Evolutionary conservation across 306 rosid genomes (phyloP), one percentile per base, ranked within the genome.

Genomic region (Lupinus albus): DNA sequence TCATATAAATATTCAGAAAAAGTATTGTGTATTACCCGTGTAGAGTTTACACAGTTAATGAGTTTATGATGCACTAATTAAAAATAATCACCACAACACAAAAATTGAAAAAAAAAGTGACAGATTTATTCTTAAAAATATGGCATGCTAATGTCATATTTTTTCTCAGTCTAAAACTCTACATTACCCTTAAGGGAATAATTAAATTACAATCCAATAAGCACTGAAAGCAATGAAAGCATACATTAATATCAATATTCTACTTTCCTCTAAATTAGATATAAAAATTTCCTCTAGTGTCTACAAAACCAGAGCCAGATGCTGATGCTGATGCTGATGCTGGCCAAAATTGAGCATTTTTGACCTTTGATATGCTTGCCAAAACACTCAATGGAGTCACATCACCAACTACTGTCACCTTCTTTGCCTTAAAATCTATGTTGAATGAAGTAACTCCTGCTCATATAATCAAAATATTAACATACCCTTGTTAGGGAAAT

Each of bases 261-360:
- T 39, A 57, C 6, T 47, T 64, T 42, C 66, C 30, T 39, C 73
- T 58, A 13, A 64, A 36, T 52, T 39, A 25, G 48, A 69, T 59
- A 15, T 33, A 33, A 33, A 33, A 33, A 33, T 6, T 33, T 70
- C 67, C 64, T 70, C 78, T 71, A 11, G 78, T 77, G 64, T 82
- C 85, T 8, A 44, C 46, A 4, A 57, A 45, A 62, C 45, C 79
- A 74, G 80, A 70, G 21, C 71, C 82, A 51, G 11, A 15, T 4
- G 41, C 60, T 9, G 76, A 32, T 16, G 72, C 60, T 9, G 76
- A 32, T 16, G 72, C 67, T 8, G 85, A 48, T 21, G 79, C 15
- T 35, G 93, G 79, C 95, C 98, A 93, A 73, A 89, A 84, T 32
- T 89, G 96, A 3, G 98, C 98, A 75, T 74, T 93, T 82, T 93